Evolutionary conservation across 78 protist species (phyloP).

Genomic region (Dictyostelium brefeldianum): DNA sequence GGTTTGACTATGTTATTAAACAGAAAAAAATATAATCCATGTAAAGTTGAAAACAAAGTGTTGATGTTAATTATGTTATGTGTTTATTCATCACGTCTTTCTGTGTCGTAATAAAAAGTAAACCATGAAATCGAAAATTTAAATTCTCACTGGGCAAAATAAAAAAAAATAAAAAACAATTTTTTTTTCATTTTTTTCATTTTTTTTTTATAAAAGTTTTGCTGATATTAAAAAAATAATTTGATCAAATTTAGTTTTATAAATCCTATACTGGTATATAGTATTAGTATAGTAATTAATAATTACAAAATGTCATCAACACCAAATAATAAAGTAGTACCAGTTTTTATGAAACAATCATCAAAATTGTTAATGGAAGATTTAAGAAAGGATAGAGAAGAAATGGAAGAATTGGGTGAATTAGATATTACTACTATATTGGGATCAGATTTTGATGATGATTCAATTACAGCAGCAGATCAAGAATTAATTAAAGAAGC

Average conservation of each 20-base stretch:
- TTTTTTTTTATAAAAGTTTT: no score
- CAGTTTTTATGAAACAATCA: conserved; percentile 37
- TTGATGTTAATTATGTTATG: no score
- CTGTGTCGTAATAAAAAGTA: no score
- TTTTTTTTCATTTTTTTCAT: no score
- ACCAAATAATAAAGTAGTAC: conserved; percentile 6
- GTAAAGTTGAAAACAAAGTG: no score
- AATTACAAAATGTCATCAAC: not conserved
- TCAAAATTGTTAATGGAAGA: conserved; percentile 10
- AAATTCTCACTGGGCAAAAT: no score
- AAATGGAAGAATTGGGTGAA: conserved; percentile 34
- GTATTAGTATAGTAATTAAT: not conserved
- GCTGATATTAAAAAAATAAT: no score
- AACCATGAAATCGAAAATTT: no score
- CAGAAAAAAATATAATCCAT: no score
- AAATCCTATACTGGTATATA: not conserved
- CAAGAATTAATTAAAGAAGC: conserved; percentile 66
- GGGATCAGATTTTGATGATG: conserved; percentile 56
- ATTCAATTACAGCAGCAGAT: conserved; percentile 46
- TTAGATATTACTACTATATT: conserved; percentile 46
- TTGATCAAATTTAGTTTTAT: not conserved
- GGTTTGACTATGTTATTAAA: no score
- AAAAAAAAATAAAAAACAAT: no score
- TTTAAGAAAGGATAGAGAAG: conserved; percentile 25
- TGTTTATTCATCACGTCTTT: no score